Base-by-base conservation (phyloP, 139 green algal species). In the Gonium pectorale region DNA sequence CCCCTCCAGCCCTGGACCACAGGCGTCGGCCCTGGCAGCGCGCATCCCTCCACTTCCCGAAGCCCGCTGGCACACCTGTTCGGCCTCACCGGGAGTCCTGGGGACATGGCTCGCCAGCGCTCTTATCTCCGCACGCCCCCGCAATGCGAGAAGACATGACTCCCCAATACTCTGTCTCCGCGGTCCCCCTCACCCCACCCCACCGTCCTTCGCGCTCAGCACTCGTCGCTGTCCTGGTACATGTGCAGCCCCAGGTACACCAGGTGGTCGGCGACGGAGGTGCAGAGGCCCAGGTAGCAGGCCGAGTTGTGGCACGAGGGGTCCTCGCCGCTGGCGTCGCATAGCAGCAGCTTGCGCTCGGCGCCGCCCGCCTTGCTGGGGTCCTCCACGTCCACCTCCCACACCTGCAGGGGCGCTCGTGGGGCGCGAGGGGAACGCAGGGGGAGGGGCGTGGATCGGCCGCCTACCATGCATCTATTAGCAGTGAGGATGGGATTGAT, bases 261-360 rank as follows among this genome's bases (percentile, higher is more conserved):
- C 67, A 98, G 81, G 74, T 98, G 95, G 86, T 98, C 95, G 6
- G 90, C 77, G 0, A 98, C 78, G 46, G 44, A 73, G 33, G 93
- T 97, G 90, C 95, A 98, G 67, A 98, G 83, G 19, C 95, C 95
- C 74, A 97, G 88, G 46, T 89, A 90, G 92, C 95, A 98, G 43
- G 93, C 90, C 11, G 60, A 90, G 88, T 97, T 96, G 88, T 98
- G 95, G 84, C 96, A 98, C 17, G 79, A 87, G 22, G 93, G 91
- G 86, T 98, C 95, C 80, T 98, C 96, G 3, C 96, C 96, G 6
- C 27, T 93, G 22, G 77, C 89, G 68, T 98, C 94, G 81, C 95
- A 98, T 40, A 97, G 29, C 38, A 93, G 51, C 15, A 91, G 46
- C 38, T 87, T 89, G 59, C 89, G 41, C 31, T 86, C 81, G 15